phyloP scores from a whole-genome alignment of 164 flowering plant species.

The Berberis thunbergii region DNA sequence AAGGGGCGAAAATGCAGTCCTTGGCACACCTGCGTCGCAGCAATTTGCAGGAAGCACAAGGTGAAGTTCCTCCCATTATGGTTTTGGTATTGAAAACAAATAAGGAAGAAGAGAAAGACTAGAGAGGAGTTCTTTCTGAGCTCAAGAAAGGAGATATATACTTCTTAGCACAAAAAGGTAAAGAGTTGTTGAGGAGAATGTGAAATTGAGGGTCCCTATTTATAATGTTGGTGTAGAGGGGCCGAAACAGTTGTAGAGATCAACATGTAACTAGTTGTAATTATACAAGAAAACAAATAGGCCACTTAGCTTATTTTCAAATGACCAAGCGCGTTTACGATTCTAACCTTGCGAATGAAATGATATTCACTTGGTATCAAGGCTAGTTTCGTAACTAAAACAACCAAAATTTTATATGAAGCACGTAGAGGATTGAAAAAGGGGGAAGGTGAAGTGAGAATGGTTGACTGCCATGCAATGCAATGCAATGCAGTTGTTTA shows the following conservation, averaged over 20 bases:
- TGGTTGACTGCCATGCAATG: conserved; percentile 40
- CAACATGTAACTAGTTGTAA: too few relatives aligned
- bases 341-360: not conserved
- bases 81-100: conserved; percentile 2
- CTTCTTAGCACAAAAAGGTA: not conserved
- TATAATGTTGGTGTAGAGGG: not conserved
- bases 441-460: conserved; percentile 23
- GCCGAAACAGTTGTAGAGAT: too few relatives aligned
- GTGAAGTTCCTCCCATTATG: conserved; percentile 38
- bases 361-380: not conserved
- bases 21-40: conserved; percentile 21
- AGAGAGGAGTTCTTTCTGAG: not conserved
- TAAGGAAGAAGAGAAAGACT: not conserved
- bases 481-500: conserved; percentile 17
- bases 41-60: conserved; percentile 29
- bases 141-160: not conserved
- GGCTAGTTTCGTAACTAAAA: conserved; percentile 17
- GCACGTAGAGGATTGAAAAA: not conserved
- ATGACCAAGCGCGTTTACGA: too few relatives aligned
- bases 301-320: too few relatives aligned
- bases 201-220: not conserved
- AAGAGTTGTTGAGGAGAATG: not conserved
- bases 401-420: too few relatives aligned
- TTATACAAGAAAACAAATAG: too few relatives aligned
- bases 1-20: conserved; percentile 24